phyloP scores from a whole-genome alignment of 148 eudicot genomes.

The Nepenthes mirabilis region DNA sequence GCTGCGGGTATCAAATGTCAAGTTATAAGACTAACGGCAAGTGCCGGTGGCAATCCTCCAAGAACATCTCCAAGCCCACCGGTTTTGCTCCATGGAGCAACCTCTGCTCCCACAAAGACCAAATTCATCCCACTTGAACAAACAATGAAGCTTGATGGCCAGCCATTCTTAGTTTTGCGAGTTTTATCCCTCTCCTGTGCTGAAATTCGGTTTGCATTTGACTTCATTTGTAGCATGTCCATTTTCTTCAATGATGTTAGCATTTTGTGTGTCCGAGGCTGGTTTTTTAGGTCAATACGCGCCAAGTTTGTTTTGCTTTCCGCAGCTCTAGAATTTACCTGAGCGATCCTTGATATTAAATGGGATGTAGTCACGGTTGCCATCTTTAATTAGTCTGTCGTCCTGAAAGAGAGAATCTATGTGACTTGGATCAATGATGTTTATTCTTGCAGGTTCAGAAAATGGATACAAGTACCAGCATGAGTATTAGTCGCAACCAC shows the following conservation, averaged over 20 bases:
- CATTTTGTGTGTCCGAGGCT: neutral
- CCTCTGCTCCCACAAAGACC: conserved; percentile 41
- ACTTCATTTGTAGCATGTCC: conserved; percentile 5
- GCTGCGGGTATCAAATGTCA: neutral
- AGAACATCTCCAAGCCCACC: conserved; percentile 98
- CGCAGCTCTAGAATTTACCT: neutral
- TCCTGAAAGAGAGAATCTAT: no score
- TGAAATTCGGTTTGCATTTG: conserved; percentile 9
- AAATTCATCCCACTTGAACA: conserved; percentile 41
- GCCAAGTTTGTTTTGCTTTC: neutral
- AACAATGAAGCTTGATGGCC: conserved; percentile 7
- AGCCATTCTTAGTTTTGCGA: conserved; percentile 1
- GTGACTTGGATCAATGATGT: no score
- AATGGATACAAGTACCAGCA: no score
- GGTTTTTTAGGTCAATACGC: neutral
- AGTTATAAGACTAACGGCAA: conserved; percentile 46
- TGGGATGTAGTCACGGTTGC: neutral
- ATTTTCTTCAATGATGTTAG: neutral
- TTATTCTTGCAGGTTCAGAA: no score
- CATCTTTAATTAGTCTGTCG: neutral
- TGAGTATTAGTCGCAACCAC: no score
- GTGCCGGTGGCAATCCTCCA: conserved; percentile 89
- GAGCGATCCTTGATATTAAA: neutral
- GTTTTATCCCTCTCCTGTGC: conserved; percentile 5
- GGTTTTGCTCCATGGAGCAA: conserved; percentile 81